A percentile compares a stretch with the other conserved stretches of the same genome.
Evolutionary conservation across 2,329 filamentous ascomycete genomes (phyloP).

Genomic region (Penicillium sp.): DNA sequence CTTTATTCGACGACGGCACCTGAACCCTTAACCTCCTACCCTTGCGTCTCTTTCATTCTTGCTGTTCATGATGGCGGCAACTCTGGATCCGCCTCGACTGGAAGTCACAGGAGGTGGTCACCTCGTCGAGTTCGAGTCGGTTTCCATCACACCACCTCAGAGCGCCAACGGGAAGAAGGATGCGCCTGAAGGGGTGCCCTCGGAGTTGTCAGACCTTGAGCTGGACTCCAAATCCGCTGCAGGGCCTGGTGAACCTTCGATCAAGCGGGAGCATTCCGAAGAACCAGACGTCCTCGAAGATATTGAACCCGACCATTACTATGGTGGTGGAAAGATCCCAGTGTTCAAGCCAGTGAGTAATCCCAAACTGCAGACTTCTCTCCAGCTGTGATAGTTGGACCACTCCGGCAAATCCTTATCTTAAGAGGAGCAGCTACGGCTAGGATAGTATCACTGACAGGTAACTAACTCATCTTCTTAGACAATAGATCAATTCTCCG

Average conservation of each 20-base stretch:
- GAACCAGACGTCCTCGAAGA: constrained; percentile 78
- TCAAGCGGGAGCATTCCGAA: constrained; percentile 59
- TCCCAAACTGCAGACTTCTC: neutral
- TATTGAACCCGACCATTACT: constrained; percentile 85
- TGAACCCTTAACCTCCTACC: constrained; percentile 20
- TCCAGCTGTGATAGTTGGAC: neutral
- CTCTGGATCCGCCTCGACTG: constrained; percentile 40
- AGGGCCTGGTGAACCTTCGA: constrained; percentile 38
- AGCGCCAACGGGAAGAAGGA: constrained; percentile 54
- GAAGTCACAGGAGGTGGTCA: constrained; percentile 34
- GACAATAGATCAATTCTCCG: constrained; percentile 91
- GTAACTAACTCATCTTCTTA: constrained; percentile 36
- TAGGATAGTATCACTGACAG: neutral
- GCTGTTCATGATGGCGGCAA: constrained; percentile 42
- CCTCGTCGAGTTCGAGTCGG: constrained; percentile 38
- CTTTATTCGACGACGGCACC: constrained; percentile 48
- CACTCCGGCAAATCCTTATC: neutral
- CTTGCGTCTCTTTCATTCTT: constrained; percentile 19
- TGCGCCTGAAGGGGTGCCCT: constrained; percentile 47
- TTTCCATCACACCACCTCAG: constrained; percentile 51
- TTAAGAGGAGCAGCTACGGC: constrained; percentile 18
- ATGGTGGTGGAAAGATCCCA: constrained; percentile 79
- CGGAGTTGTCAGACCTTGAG: constrained; percentile 52
- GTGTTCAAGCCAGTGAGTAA: constrained; percentile 81
- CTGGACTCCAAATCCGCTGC: constrained; percentile 41